Percentiles rank a stretch among this genome's conserved stretches.
phyloP scores from a whole-genome alignment of 2,329 filamentous ascomycete species.

The Aspergillus sp. region DNA sequence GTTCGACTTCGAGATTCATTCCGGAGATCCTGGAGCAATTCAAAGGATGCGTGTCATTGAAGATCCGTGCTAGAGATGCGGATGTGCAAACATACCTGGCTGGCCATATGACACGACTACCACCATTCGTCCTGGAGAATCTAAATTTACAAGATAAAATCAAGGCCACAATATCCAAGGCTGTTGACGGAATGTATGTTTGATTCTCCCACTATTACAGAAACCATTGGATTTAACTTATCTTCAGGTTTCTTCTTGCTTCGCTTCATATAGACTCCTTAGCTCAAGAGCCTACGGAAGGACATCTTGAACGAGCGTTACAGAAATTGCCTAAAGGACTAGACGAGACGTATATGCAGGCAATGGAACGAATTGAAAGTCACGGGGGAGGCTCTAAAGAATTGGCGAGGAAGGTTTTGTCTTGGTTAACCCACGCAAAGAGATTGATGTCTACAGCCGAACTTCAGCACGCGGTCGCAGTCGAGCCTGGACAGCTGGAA shows the following conservation, averaged over 20 bases:
- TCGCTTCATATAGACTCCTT: slow-evolving; percentile 22
- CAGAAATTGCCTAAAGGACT: slow-evolving; percentile 27
- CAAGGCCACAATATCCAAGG: slow-evolving; percentile 17
- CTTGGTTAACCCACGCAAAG: slow-evolving; percentile 42
- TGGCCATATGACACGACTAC: slow-evolving; percentile 18
- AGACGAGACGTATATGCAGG: slow-evolving; percentile 38
- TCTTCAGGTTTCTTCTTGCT: slow-evolving; percentile 29
- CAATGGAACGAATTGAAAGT: slow-evolving; percentile 43
- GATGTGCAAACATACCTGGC: slow-evolving; percentile 34
- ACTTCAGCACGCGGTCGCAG: slow-evolving; percentile 44
- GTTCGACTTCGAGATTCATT: slow-evolving; percentile 32
- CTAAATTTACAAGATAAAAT: slow-evolving; percentile 20
- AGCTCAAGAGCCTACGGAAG: too few species aligned
- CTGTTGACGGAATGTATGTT: slow-evolving; percentile 36
- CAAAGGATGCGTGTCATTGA: slow-evolving; percentile 9
- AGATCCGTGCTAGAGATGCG: slow-evolving; percentile 32
- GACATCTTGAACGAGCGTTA: slow-evolving; percentile 24
- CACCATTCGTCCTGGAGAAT: slow-evolving; percentile 12
- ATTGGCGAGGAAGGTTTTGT: slow-evolving; percentile 39
- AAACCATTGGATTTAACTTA: not conserved
- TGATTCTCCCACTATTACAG: not conserved
- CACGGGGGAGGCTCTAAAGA: slow-evolving; percentile 31
- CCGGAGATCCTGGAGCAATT: slow-evolving; percentile 23
- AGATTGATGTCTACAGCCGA: slow-evolving; percentile 34
- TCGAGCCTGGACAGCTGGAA: slow-evolving; percentile 23